These are phyloP conservation scores for Berkeleyomyces rouxiae DNA, from an alignment of 2,329 filamentous ascomycete genomes.

Conservation along the genomic window DNA sequence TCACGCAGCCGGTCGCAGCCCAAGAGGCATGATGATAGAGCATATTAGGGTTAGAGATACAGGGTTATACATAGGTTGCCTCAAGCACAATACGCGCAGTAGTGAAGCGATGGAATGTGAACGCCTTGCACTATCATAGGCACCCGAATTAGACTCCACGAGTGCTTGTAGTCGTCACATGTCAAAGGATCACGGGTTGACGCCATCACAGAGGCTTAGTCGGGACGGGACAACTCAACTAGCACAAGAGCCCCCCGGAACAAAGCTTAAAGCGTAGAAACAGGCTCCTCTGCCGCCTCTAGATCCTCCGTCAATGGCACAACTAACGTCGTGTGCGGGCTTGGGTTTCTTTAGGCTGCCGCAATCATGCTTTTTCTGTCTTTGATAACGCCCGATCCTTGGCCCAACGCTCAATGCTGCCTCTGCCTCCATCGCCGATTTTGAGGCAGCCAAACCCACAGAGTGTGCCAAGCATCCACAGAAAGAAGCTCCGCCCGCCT, in stretches of 20 bases:
- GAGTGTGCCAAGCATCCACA: neutral
- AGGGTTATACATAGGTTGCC: neutral
- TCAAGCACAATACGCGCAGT: neutral
- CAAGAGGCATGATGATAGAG: neutral
- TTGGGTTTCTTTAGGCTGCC: no score
- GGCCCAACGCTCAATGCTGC: neutral
- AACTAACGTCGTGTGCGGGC: no score
- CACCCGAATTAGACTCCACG: neutral
- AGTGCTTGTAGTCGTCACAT: neutral
- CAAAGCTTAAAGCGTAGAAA: no score
- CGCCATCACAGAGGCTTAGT: no score
- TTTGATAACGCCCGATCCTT: no score
- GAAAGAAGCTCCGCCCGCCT: neutral
- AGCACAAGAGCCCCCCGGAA: no score
- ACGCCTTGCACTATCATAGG: neutral
- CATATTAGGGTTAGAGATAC: neutral
- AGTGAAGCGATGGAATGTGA: neutral
- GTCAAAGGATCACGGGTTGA: no score
- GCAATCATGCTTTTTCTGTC: no score
- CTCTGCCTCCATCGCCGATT: neutral
- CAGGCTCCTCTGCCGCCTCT: no score
- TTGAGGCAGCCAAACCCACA: neutral
- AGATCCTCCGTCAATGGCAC: no score
- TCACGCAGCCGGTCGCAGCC: conserved; percentile 17
- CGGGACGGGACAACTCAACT: no score